Conservation (phyloP, 2,329 filamentous ascomycete species). For the Graphiopsis chlorocephala region DNA sequence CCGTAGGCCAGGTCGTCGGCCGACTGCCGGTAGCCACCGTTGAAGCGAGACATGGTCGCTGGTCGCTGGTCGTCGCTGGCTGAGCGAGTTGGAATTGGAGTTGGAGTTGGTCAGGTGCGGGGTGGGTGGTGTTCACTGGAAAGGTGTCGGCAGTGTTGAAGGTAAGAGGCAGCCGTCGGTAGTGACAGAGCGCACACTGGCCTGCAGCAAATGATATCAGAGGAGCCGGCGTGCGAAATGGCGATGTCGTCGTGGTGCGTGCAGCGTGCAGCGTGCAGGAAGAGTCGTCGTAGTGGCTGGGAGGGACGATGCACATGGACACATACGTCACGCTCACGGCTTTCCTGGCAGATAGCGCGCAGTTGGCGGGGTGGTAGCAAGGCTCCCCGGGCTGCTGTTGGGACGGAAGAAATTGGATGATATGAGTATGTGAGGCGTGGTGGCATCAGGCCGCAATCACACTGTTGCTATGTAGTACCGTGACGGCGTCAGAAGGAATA, state of each 20-base stretch:
- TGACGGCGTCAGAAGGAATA: not conserved
- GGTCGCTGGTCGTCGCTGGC: not conserved
- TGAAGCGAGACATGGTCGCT: constrained; percentile 27
- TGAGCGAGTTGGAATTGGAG: not conserved
- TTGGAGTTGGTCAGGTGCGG: constrained; percentile 2
- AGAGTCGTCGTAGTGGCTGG: constrained; percentile 3
- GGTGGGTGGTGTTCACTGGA: constrained; percentile 3
- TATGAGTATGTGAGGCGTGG: not conserved
- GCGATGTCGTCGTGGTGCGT: constrained; percentile 1
- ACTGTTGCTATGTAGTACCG: not conserved
- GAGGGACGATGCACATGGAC: not conserved
- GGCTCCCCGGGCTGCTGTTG: not conserved
- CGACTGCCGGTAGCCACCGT: constrained; percentile 27
- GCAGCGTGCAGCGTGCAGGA: constrained; percentile 3
- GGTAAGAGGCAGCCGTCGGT: not conserved
- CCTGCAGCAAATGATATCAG: not conserved
- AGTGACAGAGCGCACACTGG: not conserved
- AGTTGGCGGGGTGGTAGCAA: constrained; percentile 4
- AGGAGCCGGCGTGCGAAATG: not conserved
- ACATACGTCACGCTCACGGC: not conserved
- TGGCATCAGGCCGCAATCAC: not conserved
- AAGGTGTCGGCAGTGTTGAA: not conserved
- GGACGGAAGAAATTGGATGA: not conserved
- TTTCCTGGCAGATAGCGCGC: constrained; percentile 2
- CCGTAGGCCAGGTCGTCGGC: constrained; percentile 43